Evolutionary conservation across 164 flowering plant species (phyloP), one percentile per base, ranked within the genome.

Genomic region (Vitis cinerea): DNA sequence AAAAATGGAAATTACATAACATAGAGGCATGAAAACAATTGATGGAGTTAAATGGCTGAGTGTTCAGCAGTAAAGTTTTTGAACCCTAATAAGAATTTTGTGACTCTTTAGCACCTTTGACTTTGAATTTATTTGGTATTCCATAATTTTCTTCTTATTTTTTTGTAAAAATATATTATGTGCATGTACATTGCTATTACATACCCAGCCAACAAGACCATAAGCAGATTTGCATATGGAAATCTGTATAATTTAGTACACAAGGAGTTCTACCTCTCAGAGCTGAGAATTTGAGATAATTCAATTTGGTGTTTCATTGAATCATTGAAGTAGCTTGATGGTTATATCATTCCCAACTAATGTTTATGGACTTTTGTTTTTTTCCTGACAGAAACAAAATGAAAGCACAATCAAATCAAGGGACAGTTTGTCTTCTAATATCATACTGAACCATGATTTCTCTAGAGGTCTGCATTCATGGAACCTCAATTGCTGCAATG

Each of bases 391-490:
- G 84, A 61, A 62, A 47, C n/a, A 11, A 44, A 27, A 30, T n/a
- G 75, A 59, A 66, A 60, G 59, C 37, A 48, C 15, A 50, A 31
- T 13, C 61, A 37, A 37, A 49, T 53, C 77, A 70, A 70, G 54
- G 29, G 23, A 59, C 14, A 62, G 12, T 60, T 9, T n/a, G 49
- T 50, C 66, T 47, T 13, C 68, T 48, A 90, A 89, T 73, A 77
- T 90, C 78, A 74, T 94, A 58, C 64, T 72, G 57, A 92, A 91
- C 69, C 92, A 86, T 78, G 93, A 94, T 71, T 94, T 91, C 79
- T 83, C 93, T 13, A 73, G 58, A 63, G 99, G 95, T 16, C 62
- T 92, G 69, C 73, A 85, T 54, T 83, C 78, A 53, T 94, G 99
- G 98, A 83, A 84, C 66, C 81, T 83, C 69, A 92, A 91, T 74